Evolutionary conservation across 164 flowering plant genomes (phyloP).

Genomic region (Piper betle): DNA sequence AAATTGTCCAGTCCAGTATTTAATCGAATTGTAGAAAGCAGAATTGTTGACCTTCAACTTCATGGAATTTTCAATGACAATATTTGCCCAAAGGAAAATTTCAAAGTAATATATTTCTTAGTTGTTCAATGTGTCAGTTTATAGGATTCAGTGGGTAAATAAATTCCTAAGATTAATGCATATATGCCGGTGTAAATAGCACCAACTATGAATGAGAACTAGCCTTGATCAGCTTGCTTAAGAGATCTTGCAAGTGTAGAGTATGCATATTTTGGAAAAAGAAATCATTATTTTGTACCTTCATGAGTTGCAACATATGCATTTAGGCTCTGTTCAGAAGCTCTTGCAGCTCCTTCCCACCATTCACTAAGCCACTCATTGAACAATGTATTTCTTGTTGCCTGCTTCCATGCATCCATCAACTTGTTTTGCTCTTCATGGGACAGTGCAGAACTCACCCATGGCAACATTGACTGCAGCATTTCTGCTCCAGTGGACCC

Average conservation of each 20-base stretch:
- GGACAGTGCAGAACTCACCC: slow-evolving; percentile 88
- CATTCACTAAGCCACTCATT: slow-evolving; percentile 96
- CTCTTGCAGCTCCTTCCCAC: slow-evolving; percentile 57
- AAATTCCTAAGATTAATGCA: too few relatives aligned
- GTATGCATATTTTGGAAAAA: neutral
- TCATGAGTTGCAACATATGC: slow-evolving; percentile 29
- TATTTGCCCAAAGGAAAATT: too few relatives aligned
- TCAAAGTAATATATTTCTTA: too few relatives aligned
- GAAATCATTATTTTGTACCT: slow-evolving; percentile 24
- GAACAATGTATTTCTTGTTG: slow-evolving; percentile 92
- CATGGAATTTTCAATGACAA: too few relatives aligned
- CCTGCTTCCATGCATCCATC: slow-evolving; percentile 95
- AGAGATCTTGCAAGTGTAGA: neutral
- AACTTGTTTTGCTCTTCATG: slow-evolving; percentile 88
- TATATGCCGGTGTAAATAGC: neutral
- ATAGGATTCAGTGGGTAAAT: neutral
- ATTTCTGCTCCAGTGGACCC: slow-evolving; percentile 97
- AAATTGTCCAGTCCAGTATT: too few relatives aligned
- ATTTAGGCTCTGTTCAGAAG: slow-evolving; percentile 12
- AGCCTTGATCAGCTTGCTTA: neutral
- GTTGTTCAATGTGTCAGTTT: too few relatives aligned
- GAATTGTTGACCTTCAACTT: too few relatives aligned
- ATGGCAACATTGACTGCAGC: slow-evolving; percentile 91
- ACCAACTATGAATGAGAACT: neutral
- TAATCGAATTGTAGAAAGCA: too few relatives aligned